Evolutionary conservation across 441 rosid genomes (phyloP).

Genomic region (Erodium moschatum): DNA sequence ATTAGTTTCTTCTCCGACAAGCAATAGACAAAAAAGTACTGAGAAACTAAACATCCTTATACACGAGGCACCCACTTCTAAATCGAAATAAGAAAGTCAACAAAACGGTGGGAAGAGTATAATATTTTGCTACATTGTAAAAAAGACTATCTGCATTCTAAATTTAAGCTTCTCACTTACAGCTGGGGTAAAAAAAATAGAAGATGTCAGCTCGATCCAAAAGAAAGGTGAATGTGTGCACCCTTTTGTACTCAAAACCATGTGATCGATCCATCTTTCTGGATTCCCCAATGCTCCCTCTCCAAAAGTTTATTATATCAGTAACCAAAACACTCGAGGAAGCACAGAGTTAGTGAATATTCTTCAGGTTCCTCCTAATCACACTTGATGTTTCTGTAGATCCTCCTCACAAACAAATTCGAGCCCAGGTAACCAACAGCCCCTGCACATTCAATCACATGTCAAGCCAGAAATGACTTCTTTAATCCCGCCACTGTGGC

Average conservation of each 20-base stretch:
- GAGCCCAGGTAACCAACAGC: slow-evolving; percentile 91
- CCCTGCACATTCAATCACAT: slow-evolving; percentile 36
- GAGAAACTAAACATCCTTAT: neutral
- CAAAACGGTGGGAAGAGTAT: neutral
- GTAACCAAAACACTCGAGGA: slow-evolving; percentile 22
- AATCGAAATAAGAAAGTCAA: neutral
- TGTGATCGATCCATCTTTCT: slow-evolving; percentile 13
- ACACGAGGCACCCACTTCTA: neutral
- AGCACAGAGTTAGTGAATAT: slow-evolving; percentile 21
- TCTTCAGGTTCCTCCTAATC: slow-evolving; percentile 32
- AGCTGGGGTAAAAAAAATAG: slow-evolving; percentile 24
- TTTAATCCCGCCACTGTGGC: neutral
- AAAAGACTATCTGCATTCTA: slow-evolving; percentile 36
- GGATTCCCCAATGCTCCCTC: slow-evolving; percentile 26
- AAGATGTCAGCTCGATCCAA: too few relatives aligned
- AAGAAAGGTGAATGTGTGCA: neutral
- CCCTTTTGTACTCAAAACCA: slow-evolving; percentile 8
- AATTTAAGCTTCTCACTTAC: slow-evolving; percentile 36
- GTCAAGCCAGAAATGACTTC: neutral
- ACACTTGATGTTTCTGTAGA: slow-evolving; percentile 92
- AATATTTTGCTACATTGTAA: slow-evolving; percentile 24
- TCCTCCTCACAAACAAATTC: slow-evolving; percentile 81
- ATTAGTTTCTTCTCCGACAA: slow-evolving; percentile 15
- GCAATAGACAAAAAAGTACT: slow-evolving; percentile 15
- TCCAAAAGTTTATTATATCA: slow-evolving; percentile 19